A percentile compares a stretch with the other conserved stretches of the same genome.
These are phyloP conservation scores for Backusella parvicylindrica DNA, from an alignment of 192 early-diverging fungal genomes.

Conservation along the genomic window DNA sequence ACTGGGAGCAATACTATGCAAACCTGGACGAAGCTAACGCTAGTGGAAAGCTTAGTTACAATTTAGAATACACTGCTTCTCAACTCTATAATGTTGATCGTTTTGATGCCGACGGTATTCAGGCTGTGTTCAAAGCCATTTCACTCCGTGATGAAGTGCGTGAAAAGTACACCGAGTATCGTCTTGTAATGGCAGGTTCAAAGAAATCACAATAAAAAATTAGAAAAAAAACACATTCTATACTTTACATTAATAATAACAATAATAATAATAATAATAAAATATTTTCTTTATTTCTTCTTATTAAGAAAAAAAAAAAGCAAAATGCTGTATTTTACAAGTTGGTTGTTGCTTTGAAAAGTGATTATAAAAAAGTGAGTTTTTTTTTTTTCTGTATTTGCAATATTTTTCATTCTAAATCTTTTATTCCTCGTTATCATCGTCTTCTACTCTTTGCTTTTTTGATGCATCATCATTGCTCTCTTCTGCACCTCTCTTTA, in stretches of 20 bases:
- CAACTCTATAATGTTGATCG: conserved; percentile 15
- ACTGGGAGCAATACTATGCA: conserved; percentile 30
- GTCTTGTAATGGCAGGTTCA: background rate
- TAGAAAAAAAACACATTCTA: background rate
- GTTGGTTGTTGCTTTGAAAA: background rate
- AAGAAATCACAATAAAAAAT: background rate
- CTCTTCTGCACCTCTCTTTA: conserved; percentile 47
- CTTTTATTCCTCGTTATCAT: background rate
- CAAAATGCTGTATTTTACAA: background rate
- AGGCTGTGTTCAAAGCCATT: conserved; percentile 4
- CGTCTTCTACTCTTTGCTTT: conserved; percentile 9
- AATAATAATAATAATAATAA: conserved; percentile 1
- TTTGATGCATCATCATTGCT: conserved; percentile 14
- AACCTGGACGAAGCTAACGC: conserved; percentile 24
- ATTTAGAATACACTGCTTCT: conserved; percentile 29
- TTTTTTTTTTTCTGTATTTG: background rate
- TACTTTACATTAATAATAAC: background rate
- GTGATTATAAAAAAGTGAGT: background rate
- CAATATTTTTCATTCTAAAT: background rate
- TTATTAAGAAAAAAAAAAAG: conserved; percentile 1
- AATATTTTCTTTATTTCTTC: background rate
- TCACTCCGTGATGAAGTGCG: conserved; percentile 1
- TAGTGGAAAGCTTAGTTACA: conserved; percentile 1
- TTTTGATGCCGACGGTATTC: conserved; percentile 12
- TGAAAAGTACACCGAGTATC: background rate